Evolutionary conservation across 2,329 filamentous ascomycete genomes (phyloP).

Genomic region (Ascochyta rabiei): DNA sequence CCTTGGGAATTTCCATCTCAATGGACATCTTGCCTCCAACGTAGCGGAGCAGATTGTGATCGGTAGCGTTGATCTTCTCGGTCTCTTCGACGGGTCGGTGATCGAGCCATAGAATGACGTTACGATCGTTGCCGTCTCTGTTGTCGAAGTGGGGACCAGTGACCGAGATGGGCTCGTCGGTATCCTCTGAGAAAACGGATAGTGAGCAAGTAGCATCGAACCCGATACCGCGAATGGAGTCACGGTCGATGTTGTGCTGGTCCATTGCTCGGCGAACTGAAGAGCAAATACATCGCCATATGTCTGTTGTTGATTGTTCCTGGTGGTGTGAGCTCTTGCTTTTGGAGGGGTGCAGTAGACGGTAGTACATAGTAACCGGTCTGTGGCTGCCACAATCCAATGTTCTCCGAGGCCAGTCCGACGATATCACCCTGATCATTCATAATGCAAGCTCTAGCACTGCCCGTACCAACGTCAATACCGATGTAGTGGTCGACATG

Average conservation of each 20-base stretch:
- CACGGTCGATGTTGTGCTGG: conserved; percentile 78
- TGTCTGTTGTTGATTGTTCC: conserved; percentile 98
- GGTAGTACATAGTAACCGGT: conserved; percentile 60
- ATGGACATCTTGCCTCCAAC: conserved; percentile 98
- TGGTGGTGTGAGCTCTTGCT: conserved; percentile 39
- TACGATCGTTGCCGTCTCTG: conserved; percentile 81
- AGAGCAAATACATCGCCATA: conserved; percentile 92
- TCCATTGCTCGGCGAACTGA: conserved; percentile 83
- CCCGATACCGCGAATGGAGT: conserved; percentile 83
- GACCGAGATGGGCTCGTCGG: conserved; percentile 88
- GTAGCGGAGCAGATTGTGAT: conserved; percentile 91
- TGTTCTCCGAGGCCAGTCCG: conserved; percentile 59
- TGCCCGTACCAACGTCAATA: conserved; percentile 95
- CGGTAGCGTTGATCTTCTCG: conserved; percentile 88
- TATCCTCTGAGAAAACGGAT: conserved; percentile 86
- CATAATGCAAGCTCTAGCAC: conserved; percentile 94
- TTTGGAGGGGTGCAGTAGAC: background rate
- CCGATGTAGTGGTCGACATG: conserved; percentile 73
- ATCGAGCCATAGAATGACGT: conserved; percentile 97
- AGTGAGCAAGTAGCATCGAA: conserved; percentile 99
- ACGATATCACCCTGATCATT: conserved; percentile 89
- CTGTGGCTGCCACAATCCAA: conserved; percentile 60
- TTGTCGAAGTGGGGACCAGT: conserved; percentile 83
- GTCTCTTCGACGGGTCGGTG: conserved; percentile 92
- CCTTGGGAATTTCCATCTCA: conserved; percentile 99